A percentile compares a stretch with the other conserved stretches of the same genome.
These are phyloP conservation scores for Salvia miltiorrhiza DNA, from an alignment of 257 asterid species.

Conservation along the genomic window DNA sequence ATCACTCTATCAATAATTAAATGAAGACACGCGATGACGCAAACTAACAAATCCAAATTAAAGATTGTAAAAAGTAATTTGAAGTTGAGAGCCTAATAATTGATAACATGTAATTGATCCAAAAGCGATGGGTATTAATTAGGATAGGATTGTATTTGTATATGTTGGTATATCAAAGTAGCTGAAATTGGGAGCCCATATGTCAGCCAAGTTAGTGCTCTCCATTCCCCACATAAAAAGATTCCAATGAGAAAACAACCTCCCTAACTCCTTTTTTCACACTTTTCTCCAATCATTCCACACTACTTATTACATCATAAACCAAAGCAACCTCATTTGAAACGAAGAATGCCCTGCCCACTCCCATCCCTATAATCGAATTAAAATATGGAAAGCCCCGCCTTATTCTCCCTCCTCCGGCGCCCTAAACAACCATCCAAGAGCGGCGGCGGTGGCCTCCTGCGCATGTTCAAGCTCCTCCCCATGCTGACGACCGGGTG, in stretches of 20 bases:
- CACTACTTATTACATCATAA: background rate
- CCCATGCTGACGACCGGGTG: conserved; percentile 93
- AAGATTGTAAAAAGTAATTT: too few relatives aligned
- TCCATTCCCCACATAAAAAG: conserved; percentile 5
- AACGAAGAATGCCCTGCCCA: background rate
- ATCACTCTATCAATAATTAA: too few relatives aligned
- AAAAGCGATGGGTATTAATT: background rate
- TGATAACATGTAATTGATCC: background rate
- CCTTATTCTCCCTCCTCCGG: conserved; percentile 54
- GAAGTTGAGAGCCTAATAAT: too few relatives aligned
- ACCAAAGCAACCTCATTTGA: background rate
- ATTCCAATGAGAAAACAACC: background rate
- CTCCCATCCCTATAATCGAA: background rate
- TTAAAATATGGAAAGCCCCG: conserved; percentile 46
- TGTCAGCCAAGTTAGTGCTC: background rate
- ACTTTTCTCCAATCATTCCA: background rate
- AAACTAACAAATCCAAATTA: too few relatives aligned
- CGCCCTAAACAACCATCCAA: conserved; percentile 45
- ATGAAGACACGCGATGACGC: too few relatives aligned
- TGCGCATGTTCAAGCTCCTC: conserved; percentile 82
- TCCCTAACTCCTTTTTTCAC: background rate
- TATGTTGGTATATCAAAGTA: background rate
- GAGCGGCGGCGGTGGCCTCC: conserved; percentile 37
- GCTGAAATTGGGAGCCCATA: background rate
- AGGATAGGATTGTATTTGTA: background rate